Evolutionary conservation across 2,329 filamentous ascomycete species (phyloP).

Genomic region (Colletotrichum horii): DNA sequence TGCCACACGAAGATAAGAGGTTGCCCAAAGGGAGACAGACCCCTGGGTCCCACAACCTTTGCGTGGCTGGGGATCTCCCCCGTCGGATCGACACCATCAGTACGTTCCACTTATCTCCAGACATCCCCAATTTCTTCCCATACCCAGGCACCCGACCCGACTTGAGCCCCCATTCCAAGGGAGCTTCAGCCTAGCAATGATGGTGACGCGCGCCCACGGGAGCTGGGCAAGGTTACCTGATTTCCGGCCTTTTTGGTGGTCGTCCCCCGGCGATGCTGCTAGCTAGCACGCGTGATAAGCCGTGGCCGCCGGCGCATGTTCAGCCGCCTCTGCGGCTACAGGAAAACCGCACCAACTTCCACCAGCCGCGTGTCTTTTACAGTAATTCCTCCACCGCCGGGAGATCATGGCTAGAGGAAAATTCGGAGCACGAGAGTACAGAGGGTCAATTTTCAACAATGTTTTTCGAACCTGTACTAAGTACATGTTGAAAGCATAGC

Average conservation of each 20-base stretch:
- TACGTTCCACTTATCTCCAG: background rate
- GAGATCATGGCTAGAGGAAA: background rate
- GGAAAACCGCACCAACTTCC: background rate
- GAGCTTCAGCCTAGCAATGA: background rate
- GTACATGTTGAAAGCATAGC: background rate
- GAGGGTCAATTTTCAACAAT: background rate
- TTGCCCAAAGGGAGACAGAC: background rate
- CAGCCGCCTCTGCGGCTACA: background rate
- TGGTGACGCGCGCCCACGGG: background rate
- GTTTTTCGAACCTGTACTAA: background rate
- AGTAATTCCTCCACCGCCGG: background rate
- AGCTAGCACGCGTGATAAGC: background rate
- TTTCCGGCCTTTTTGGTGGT: background rate
- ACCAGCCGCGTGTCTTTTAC: background rate
- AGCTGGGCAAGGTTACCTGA: background rate
- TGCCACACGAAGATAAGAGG: conserved; percentile 3
- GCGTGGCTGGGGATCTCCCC: conserved; percentile 3
- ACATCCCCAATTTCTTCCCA: background rate
- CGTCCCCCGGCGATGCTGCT: background rate
- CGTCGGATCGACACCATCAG: background rate
- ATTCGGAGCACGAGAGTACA: background rate
- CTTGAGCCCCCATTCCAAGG: background rate
- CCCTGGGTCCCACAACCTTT: background rate
- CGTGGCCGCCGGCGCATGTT: background rate
- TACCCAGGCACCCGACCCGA: background rate